Evolutionary conservation across 768 basidiomycete species (phyloP), one percentile per base, ranked within the genome.

Genomic region (Pleurotus eryngii): DNA sequence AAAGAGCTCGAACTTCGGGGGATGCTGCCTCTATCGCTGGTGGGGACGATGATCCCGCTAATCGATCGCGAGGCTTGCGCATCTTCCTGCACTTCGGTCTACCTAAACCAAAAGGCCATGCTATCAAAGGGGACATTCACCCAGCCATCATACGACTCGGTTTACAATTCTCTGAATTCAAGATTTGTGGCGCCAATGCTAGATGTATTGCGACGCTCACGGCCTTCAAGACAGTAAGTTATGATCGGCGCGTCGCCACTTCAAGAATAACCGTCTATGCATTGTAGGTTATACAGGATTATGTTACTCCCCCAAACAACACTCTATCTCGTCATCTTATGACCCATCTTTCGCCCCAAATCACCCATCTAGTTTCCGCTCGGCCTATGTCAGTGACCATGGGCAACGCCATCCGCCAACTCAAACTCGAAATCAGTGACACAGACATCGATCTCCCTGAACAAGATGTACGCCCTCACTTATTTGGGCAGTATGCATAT

Each of bases 391-490:
- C 92, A 15, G 86, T 93, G 18, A 90, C 92, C 22, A 94, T 95
- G 90, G 93, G 95, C 0, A 96, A 95, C 67, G 92, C 95, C 0
- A 92, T 94, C 63, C 83, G 95, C 58, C 90, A 95, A 70, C 78
- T 99, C 64, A 99, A 99, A 75, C 77, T 96, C 56, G 94, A 98
- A 66, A 97, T 99, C 66, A 95, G 92, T 65, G 83, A 82, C 40
- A 84, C 94, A 42, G 92, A 95, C 64, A 93, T 93, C 49, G 96
- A 99, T 75, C 79, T 94, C 70, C 87, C 94, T 4, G 95, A 98
- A 72, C 92, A 96, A 67, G 93, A 98, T 74, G 96, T 96, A 65
- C 63, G 70, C 66, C 54, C 7, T 35, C 39, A 26, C 30, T 35
- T 35, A 17, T n/a, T 58, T 55, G 11, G 40, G 51, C 27, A 27